phyloP scores from a whole-genome alignment of 2,329 filamentous ascomycete species.

The Fusarium newnesense region DNA sequence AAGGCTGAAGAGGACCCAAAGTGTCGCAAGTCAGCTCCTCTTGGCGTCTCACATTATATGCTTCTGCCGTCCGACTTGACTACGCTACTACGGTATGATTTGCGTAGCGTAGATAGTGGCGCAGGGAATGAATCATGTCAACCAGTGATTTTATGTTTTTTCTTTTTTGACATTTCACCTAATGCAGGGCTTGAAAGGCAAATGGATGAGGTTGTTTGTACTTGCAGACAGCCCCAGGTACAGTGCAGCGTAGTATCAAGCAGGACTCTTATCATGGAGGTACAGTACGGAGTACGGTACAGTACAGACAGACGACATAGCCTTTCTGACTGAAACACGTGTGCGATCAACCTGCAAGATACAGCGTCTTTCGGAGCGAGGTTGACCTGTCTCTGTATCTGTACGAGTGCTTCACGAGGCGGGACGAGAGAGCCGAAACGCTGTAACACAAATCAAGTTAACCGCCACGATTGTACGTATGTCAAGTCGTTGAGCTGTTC shows the following conservation, averaged over 20 bases:
- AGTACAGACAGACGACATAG: neutral
- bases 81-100: neutral
- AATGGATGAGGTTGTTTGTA: slow-evolving; percentile 1
- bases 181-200: slow-evolving; percentile 17
- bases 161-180: neutral
- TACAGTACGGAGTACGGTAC: neutral
- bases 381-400: slow-evolving; percentile 2
- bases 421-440: slow-evolving; percentile 23
- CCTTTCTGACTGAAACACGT: slow-evolving; percentile 18
- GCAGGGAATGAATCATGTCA: neutral
- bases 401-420: slow-evolving; percentile 17
- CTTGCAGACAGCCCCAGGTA: slow-evolving; percentile 8
- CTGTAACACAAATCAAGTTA: slow-evolving; percentile 3
- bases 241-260: neutral
- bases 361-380: slow-evolving; percentile 14
- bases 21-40: slow-evolving; percentile 32
- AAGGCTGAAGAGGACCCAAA: neutral
- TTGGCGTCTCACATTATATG: slow-evolving; percentile 17
- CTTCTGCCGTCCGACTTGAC: neutral
- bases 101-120: neutral
- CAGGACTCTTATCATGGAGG: neutral
- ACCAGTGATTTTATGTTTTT: neutral
- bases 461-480: slow-evolving; percentile 21
- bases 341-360: slow-evolving; percentile 31
- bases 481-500: neutral